Percentiles rank a stretch among this genome's conserved stretches.
Conservation (phyloP, 2,329 filamentous ascomycete genomes). For the Cladophialophora carrionii region DNA sequence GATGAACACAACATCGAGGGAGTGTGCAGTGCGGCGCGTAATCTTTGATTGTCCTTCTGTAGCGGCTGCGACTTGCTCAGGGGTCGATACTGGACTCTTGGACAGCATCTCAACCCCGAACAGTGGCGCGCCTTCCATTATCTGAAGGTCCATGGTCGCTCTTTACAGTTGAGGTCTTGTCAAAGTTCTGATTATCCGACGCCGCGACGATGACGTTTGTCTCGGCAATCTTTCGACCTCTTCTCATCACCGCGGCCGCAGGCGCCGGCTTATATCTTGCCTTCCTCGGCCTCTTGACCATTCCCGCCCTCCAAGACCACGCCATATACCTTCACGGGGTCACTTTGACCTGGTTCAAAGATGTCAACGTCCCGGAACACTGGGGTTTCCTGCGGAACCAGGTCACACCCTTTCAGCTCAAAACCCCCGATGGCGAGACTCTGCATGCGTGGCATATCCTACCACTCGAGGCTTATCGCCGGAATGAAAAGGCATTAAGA, state of each 20-base stretch:
- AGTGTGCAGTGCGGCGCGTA: slow-evolving; percentile 1
- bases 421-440: slow-evolving; percentile 39
- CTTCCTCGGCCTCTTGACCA: slow-evolving; percentile 53
- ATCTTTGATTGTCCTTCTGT: background rate
- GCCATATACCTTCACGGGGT: slow-evolving; percentile 61
- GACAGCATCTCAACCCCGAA: background rate
- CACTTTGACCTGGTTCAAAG: slow-evolving; percentile 59
- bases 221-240: slow-evolving; percentile 15
- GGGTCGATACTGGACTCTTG: background rate
- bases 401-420: slow-evolving; percentile 54
- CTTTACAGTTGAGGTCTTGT: background rate
- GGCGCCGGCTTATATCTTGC: slow-evolving; percentile 47
- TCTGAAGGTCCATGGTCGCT: background rate
- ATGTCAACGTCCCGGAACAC: slow-evolving; percentile 54
- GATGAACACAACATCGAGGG: background rate
- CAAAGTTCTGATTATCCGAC: background rate
- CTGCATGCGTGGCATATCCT: slow-evolving; percentile 58
- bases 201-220: slow-evolving; percentile 16
- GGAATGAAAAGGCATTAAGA: slow-evolving; percentile 48
- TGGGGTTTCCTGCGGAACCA: slow-evolving; percentile 57
- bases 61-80: background rate
- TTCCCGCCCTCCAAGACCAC: slow-evolving; percentile 56
- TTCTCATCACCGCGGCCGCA: slow-evolving; percentile 10
- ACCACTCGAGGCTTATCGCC: slow-evolving; percentile 52
- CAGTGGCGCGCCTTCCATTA: background rate